Conservation (phyloP, 2,329 filamentous ascomycete species). For the Fusarium temperatum region DNA sequence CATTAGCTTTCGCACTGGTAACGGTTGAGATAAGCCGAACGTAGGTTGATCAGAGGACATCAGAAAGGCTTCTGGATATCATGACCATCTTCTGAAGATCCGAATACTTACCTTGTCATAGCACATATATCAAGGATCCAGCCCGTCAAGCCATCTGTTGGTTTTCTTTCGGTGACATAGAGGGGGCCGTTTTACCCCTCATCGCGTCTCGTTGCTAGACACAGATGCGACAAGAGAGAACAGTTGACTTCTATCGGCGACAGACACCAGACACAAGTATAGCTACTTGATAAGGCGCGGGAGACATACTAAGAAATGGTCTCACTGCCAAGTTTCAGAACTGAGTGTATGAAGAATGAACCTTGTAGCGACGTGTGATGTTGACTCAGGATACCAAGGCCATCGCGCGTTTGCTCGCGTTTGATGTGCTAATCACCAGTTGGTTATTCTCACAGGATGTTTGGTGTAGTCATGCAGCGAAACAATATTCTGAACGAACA, state of each 20-base stretch:
- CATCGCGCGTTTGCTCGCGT: background rate
- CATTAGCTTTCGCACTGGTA: background rate
- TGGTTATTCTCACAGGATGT: background rate
- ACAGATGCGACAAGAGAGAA: slow-evolving; percentile 26
- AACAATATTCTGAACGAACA: background rate
- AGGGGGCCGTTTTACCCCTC: slow-evolving; percentile 29
- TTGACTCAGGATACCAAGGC: background rate
- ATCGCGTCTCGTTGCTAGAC: slow-evolving; percentile 1
- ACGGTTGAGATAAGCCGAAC: background rate
- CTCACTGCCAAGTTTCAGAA: background rate
- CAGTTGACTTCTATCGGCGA: background rate
- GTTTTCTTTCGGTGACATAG: background rate
- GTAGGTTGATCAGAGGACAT: background rate
- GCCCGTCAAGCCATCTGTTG: background rate
- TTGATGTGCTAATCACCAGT: background rate
- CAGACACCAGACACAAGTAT: background rate
- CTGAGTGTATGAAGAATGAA: background rate
- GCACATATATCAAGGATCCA: too few species aligned
- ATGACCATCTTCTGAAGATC: background rate
- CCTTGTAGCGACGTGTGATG: background rate
- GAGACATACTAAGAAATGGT: background rate
- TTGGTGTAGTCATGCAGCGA: background rate
- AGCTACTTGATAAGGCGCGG: background rate
- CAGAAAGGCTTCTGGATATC: background rate
- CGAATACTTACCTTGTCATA: background rate